Conservation (phyloP, 2,329 filamentous ascomycete genomes). For the Emergomyces pasteurianus region DNA sequence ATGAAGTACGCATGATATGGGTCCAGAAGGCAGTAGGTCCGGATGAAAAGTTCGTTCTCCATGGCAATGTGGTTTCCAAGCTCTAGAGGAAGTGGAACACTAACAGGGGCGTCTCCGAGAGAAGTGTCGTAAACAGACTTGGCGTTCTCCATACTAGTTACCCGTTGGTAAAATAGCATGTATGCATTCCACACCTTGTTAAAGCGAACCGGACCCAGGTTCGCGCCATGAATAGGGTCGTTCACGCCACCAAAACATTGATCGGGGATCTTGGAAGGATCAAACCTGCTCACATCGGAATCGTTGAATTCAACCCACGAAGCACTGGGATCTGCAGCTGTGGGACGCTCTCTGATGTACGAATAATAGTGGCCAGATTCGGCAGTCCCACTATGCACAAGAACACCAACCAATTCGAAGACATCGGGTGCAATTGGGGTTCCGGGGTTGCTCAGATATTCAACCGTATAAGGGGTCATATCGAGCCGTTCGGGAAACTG, state of each 20-base stretch:
- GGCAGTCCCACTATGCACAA: conserved; percentile 85
- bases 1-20: conserved; percentile 58
- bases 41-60: conserved; percentile 62
- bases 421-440: conserved; percentile 52
- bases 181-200: conserved; percentile 78
- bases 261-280: conserved; percentile 58
- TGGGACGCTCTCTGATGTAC: conserved; percentile 71
- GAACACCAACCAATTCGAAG: conserved; percentile 88
- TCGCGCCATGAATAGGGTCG: conserved; percentile 38
- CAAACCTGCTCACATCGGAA: conserved; percentile 64
- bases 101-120: conserved; percentile 39
- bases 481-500: conserved; percentile 74
- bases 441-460: conserved; percentile 57
- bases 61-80: conserved; percentile 47
- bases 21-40: conserved; percentile 70
- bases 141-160: conserved; percentile 49
- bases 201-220: conserved; percentile 35
- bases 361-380: conserved; percentile 97
- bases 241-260: conserved; percentile 70
- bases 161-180: conserved; percentile 93
- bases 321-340: conserved; percentile 31
- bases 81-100: conserved; percentile 33
- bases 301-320: conserved; percentile 93
- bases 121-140: conserved; percentile 36
- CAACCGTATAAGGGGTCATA: conserved; percentile 82